Evolutionary conservation across 768 basidiomycete genomes (phyloP), one percentile per base, ranked within the genome.

Genomic region (Suillus paluster): DNA sequence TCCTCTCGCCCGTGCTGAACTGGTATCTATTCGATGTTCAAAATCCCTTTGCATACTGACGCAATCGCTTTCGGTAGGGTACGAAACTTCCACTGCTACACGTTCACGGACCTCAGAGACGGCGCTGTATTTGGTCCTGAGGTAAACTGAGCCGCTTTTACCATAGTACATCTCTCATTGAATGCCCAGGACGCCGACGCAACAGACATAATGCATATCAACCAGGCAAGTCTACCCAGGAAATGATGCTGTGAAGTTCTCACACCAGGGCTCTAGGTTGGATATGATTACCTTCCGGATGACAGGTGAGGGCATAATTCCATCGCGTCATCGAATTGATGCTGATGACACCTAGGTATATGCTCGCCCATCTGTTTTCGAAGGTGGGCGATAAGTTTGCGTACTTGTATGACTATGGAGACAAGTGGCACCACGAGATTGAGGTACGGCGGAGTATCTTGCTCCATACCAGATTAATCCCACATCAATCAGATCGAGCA

Each of bases 71-170:
- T 63, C 30, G 49, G 38, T 38, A 36, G 42, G 57, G 70, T 71
- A 9, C 61, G 74, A 50, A 76, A 76, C 58, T 65, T 73, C 19
- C 76, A 77, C 62, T 70, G 67, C 21, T 75, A 75, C 55, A 64
- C 66, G 1, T 76, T 75, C 56, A 76, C 76, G 4, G 74, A 77
- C 60, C 72, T 75, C 56, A 76, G 75, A 14, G 74, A 77, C 55
- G 75, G 75, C 12, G 58, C 76, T 4, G 39, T 75, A 5, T 75
- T 68, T 61, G 76, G 76, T 3, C 76, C 76, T 2, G 66, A 72
- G 65, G 76, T 76, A 62, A 27, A 17, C 9, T 57, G 44, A 25
- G 25, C 25, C 8, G 2, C 4, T 53, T 30, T 53, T n/a, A 21
- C 8, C 14, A 15, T 34, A 53, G 12, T 21, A n/a, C 8, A 19